Evolutionary conservation across 441 rosid species (phyloP).

Genomic region (Erodium chrysanthum): DNA sequence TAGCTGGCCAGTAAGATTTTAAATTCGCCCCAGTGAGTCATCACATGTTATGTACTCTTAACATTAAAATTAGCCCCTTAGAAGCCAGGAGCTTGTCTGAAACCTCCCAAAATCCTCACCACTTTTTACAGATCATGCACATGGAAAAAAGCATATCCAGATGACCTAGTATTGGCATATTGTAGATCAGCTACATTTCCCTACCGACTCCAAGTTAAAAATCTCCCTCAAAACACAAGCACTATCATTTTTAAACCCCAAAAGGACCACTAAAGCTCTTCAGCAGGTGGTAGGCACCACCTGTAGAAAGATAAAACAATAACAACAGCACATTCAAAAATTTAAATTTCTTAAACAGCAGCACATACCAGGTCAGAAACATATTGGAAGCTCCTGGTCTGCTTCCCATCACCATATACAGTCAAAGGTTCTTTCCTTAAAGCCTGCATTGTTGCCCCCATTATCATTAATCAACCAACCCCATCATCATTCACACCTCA

Average conservation of each 20-base stretch:
- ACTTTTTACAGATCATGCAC: background rate
- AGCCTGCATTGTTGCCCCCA: constrained; percentile 42
- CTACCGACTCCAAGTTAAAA: background rate
- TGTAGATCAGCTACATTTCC: background rate
- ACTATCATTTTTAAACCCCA: background rate
- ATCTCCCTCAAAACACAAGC: background rate
- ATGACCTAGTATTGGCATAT: background rate
- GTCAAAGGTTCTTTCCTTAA: constrained; percentile 87
- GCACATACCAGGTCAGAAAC: constrained; percentile 77
- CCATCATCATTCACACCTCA: background rate
- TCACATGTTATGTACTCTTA: constrained; percentile 11
- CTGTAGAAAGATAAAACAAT: background rate
- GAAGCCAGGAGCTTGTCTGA: background rate
- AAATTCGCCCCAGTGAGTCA: background rate
- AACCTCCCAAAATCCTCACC: background rate
- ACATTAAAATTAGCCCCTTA: constrained; percentile 11
- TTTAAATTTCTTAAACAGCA: background rate
- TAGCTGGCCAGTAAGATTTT: constrained; percentile 9
- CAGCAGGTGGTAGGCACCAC: background rate
- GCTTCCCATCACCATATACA: constrained; percentile 92
- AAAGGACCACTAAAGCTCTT: background rate
- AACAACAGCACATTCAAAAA: background rate
- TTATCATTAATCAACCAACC: background rate
- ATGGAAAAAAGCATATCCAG: constrained; percentile 4
- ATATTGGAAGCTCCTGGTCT: constrained; percentile 91